Evolutionary conservation across 2,329 filamentous ascomycete species (phyloP).

Genomic region (Pseudogymnoascus sp.): DNA sequence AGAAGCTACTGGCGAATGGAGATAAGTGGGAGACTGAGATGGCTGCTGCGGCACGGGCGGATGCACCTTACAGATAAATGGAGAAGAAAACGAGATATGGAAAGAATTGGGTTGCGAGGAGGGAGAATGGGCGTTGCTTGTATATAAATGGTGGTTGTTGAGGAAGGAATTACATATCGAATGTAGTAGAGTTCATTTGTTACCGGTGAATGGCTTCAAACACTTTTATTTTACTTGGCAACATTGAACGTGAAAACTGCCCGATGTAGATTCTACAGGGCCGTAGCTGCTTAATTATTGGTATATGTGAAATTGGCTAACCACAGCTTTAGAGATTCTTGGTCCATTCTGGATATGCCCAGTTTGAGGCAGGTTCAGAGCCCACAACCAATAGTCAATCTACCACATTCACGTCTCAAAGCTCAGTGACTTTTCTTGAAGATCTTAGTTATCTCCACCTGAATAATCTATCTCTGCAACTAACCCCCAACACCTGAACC

Average conservation of each 20-base stretch:
- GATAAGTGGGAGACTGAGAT: constrained; percentile 98
- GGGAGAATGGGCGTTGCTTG: constrained; percentile 4
- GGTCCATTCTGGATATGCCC: background rate
- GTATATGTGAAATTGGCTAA: background rate
- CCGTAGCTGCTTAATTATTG: background rate
- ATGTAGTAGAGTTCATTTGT: constrained; percentile 7
- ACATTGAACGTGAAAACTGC: background rate
- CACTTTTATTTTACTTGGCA: background rate
- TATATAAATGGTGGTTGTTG: background rate
- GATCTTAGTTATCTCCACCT: background rate
- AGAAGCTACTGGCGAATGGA: constrained; percentile 81
- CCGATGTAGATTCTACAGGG: background rate
- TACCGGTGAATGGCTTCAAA: background rate
- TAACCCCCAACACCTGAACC: background rate
- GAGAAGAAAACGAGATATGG: background rate
- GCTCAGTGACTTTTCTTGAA: background rate
- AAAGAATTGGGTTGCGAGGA: background rate
- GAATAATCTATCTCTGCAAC: background rate
- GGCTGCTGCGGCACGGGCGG: constrained; percentile 82
- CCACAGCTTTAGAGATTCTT: background rate
- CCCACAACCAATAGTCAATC: background rate
- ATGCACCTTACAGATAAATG: constrained; percentile 81
- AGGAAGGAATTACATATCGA: constrained; percentile 4
- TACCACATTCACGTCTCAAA: background rate
- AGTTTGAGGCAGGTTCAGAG: background rate